phyloP scores from a whole-genome alignment of 2,329 filamentous ascomycete species.

The Tolypocladium paradoxum region DNA sequence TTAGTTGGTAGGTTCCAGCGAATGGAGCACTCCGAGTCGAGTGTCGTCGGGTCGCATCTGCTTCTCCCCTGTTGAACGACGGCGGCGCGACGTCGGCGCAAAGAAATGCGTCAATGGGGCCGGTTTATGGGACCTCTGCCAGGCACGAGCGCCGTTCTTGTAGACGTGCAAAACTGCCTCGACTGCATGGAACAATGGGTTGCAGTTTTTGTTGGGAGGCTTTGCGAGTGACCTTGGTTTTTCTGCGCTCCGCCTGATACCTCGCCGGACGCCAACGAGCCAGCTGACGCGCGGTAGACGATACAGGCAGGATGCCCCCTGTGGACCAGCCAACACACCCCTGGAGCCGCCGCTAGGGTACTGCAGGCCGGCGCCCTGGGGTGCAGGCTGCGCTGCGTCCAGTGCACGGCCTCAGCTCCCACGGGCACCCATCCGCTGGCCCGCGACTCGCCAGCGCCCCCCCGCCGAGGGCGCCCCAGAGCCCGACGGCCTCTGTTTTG shows the following conservation, averaged over 20 bases:
- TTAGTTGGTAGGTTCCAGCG: neutral
- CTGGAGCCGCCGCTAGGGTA: neutral
- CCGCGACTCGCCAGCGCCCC: neutral
- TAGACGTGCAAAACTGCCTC: no score
- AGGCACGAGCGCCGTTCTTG: no score
- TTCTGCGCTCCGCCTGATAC: neutral
- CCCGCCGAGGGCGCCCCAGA: neutral
- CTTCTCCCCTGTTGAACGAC: neutral
- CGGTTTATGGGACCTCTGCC: neutral
- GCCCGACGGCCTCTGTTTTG: neutral
- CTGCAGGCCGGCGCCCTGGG: neutral
- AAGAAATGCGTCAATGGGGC: neutral
- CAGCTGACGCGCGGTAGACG: neutral
- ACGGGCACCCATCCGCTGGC: neutral
- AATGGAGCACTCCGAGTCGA: neutral
- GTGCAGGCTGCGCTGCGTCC: neutral
- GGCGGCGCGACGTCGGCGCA: neutral
- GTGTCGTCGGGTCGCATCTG: neutral
- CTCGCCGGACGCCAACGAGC: neutral
- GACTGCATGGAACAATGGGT: no score
- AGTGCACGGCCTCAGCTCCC: neutral
- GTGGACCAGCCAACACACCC: neutral
- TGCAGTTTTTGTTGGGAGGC: neutral
- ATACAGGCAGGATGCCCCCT: neutral
- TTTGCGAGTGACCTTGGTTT: neutral